Conservation (phyloP, 2,329 filamentous ascomycete species). For the Claviceps fusiformis region DNA sequence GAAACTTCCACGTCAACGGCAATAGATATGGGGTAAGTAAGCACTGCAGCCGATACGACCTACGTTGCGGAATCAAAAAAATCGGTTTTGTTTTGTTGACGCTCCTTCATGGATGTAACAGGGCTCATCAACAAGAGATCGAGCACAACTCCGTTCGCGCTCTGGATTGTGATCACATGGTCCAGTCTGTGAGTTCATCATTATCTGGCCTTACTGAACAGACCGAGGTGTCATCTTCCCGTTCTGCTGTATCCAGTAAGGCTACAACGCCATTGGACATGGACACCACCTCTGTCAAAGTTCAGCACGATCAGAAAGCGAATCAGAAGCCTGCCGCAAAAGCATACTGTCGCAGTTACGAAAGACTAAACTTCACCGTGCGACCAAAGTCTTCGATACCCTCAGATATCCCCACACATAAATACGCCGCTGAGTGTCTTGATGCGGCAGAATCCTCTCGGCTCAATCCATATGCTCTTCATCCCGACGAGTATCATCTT, state of each 20-base stretch:
- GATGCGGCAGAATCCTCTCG: conserved; percentile 79
- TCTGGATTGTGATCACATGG: conserved; percentile 10
- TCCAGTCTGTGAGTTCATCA: conserved; percentile 38
- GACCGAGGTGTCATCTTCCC: conserved; percentile 37
- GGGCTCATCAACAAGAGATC: conserved; percentile 9
- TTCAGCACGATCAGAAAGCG: conserved; percentile 11
- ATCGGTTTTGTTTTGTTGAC: background rate
- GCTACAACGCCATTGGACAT: conserved; percentile 45
- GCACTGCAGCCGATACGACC: conserved; percentile 6
- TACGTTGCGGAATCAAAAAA: background rate
- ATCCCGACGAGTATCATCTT: conserved; percentile 70
- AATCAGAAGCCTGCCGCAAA: conserved; percentile 10
- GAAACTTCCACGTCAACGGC: conserved; percentile 11
- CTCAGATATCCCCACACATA: conserved; percentile 51
- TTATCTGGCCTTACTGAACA: conserved; percentile 37
- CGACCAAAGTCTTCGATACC: conserved; percentile 77
- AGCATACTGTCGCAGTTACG: conserved; percentile 17
- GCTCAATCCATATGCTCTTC: conserved; percentile 77
- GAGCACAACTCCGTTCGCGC: conserved; percentile 8
- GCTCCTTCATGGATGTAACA: background rate
- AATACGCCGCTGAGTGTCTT: conserved; percentile 87
- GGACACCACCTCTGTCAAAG: conserved; percentile 13
- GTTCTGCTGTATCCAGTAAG: conserved; percentile 46
- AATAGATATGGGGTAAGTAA: conserved; percentile 18
- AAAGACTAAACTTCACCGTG: conserved; percentile 39